A percentile compares a stretch with the other conserved stretches of the same genome.
phyloP scores from a whole-genome alignment of 352 stramenopile genomes.

The Phytophthora agathidicida region DNA sequence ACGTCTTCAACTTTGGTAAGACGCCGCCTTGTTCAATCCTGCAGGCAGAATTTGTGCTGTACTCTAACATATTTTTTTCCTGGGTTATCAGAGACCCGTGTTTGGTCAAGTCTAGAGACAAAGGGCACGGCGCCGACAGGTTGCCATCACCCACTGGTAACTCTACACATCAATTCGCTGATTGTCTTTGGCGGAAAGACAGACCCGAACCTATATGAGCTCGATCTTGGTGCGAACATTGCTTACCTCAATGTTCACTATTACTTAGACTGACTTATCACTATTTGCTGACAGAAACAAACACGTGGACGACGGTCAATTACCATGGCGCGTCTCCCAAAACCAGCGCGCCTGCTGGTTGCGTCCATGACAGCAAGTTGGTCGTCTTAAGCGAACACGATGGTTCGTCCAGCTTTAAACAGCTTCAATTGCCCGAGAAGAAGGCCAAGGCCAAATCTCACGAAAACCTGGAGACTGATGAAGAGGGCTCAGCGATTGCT shows the following conservation, averaged over 20 bases:
- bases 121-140: conserved; percentile 92
- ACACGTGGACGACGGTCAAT: conserved; percentile 64
- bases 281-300: conserved; percentile 49
- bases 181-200: conserved; percentile 95
- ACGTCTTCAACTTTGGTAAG: conserved; percentile 96
- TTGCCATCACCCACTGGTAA: conserved; percentile 94
- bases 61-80: neutral
- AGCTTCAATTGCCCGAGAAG: conserved; percentile 87
- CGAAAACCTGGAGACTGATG: conserved; percentile 10
- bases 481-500: conserved; percentile 67
- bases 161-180: conserved; percentile 93
- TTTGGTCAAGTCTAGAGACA: conserved; percentile 91
- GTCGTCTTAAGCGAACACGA: conserved; percentile 96
- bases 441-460: conserved; percentile 66
- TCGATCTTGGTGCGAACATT: conserved; percentile 73
- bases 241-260: neutral
- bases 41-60: neutral
- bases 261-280: neutral
- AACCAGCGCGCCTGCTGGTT: conserved; percentile 93
- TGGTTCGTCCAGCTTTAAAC: conserved; percentile 91
- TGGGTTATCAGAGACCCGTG: conserved; percentile 47
- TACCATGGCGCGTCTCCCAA: conserved; percentile 71
- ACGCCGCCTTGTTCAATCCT: neutral
- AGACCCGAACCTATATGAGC: conserved; percentile 95
- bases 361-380: conserved; percentile 91